phyloP scores from a whole-genome alignment of 495 filamentous ascomycete genomes.

The Xylaria nigripes region DNA sequence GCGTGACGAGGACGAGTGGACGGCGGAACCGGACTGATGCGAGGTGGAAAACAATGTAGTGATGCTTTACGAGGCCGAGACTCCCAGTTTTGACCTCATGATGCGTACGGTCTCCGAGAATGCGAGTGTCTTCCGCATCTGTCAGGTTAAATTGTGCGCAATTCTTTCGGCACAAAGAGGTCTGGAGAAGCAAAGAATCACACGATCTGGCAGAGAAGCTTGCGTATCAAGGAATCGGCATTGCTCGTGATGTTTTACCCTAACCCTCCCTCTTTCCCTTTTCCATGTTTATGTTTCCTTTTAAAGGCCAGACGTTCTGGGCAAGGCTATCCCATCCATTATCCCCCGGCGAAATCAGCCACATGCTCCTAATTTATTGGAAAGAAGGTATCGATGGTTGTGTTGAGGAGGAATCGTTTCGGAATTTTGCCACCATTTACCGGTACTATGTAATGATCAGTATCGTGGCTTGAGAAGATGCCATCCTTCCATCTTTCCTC shows the following conservation, averaged over 20 bases:
- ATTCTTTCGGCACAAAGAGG: neutral
- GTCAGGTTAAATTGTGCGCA: neutral
- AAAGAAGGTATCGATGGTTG: slow-evolving; percentile 6
- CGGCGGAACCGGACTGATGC: neutral
- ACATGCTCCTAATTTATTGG: slow-evolving; percentile 2
- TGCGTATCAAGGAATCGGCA: slow-evolving; percentile 8
- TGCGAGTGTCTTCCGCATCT: neutral
- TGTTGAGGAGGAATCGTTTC: slow-evolving; percentile 6
- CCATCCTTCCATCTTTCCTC: neutral
- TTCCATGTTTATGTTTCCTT: slow-evolving; percentile 1
- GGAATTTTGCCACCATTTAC: slow-evolving; percentile 1
- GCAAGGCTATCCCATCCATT: neutral
- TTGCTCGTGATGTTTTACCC: slow-evolving; percentile 6
- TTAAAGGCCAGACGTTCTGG: neutral
- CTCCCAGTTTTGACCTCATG: no score
- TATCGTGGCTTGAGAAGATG: neutral
- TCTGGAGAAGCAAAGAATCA: neutral
- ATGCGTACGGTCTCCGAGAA: neutral
- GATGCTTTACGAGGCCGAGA: neutral
- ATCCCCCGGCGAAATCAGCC: neutral
- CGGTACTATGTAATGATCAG: slow-evolving; percentile 1
- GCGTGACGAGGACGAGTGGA: neutral
- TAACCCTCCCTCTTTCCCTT: slow-evolving; percentile 4
- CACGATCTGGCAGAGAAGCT: neutral
- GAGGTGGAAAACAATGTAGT: neutral